Conservation (phyloP, 192 early-diverging fungal species). For the Glomus cerebriforme region DNA sequence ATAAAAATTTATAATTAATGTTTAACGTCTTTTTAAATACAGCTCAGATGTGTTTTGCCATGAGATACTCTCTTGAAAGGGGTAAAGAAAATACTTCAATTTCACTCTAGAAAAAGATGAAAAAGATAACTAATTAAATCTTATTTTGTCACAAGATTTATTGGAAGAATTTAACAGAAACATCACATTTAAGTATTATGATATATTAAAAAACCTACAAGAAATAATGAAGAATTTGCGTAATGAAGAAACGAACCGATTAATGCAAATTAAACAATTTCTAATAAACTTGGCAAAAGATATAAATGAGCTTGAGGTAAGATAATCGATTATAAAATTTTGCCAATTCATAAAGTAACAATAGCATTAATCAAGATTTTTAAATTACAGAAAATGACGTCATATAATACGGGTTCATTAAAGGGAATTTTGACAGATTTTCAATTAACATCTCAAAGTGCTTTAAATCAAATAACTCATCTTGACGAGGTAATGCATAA, state of each 20-base stretch:
- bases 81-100: slow-evolving; percentile 19
- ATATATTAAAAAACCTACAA: slow-evolving; percentile 15
- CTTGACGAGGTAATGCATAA: background rate
- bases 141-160: slow-evolving; percentile 7
- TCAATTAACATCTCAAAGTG: background rate
- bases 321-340: background rate
- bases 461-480: background rate
- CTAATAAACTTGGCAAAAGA: background rate
- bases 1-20: background rate
- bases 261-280: slow-evolving; percentile 3
- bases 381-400: background rate
- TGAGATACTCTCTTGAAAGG: slow-evolving; percentile 37
- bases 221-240: slow-evolving; percentile 11
- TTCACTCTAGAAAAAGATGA: too few species aligned
- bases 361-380: background rate
- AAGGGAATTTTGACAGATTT: slow-evolving; percentile 17
- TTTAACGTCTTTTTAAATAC: background rate
- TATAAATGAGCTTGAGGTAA: slow-evolving; percentile 19
- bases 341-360: background rate
- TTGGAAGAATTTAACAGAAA: slow-evolving; percentile 26
- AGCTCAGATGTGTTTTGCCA: slow-evolving; percentile 42
- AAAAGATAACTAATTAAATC: background rate
- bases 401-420: background rate
- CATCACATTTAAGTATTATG: slow-evolving; percentile 14
- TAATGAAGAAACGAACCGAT: slow-evolving; percentile 25